These are phyloP conservation scores for Penicillium crustosum DNA, from an alignment of 2,329 filamentous ascomycete genomes.

Conservation along the genomic window DNA sequence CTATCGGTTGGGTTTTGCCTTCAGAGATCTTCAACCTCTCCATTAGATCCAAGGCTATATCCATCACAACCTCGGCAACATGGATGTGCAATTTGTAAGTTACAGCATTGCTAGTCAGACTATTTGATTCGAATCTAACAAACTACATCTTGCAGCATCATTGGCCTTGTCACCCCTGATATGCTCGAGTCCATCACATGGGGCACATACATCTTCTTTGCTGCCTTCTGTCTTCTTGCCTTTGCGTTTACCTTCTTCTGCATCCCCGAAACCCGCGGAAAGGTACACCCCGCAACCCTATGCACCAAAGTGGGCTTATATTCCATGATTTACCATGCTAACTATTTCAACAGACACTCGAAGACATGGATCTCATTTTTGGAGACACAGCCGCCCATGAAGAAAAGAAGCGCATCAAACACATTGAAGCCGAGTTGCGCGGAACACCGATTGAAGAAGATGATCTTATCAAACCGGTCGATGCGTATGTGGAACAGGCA, in stretches of 20 bases:
- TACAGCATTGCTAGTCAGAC: neutral
- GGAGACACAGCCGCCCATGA: slow-evolving; percentile 41
- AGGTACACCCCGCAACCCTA: slow-evolving; percentile 22
- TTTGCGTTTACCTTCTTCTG: slow-evolving; percentile 37
- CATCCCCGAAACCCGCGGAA: slow-evolving; percentile 39
- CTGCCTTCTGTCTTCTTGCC: slow-evolving; percentile 38
- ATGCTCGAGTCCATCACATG: slow-evolving; percentile 41
- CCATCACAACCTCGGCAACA: slow-evolving; percentile 40
- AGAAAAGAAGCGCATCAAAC: slow-evolving; percentile 40
- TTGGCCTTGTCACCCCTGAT: slow-evolving; percentile 39
- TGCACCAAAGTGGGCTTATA: too few species aligned
- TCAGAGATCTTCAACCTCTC: slow-evolving; percentile 43
- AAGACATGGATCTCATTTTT: slow-evolving; percentile 56
- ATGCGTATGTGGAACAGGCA: slow-evolving; percentile 23
- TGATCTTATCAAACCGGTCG: slow-evolving; percentile 22
- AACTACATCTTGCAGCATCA: slow-evolving; percentile 27
- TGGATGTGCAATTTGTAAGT: slow-evolving; percentile 44
- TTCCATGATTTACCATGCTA: neutral
- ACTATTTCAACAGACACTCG: slow-evolving; percentile 44
- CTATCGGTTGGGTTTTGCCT: slow-evolving; percentile 42
- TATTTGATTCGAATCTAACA: neutral
- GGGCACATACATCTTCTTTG: slow-evolving; percentile 44
- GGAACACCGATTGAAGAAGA: slow-evolving; percentile 26
- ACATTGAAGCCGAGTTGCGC: slow-evolving; percentile 40
- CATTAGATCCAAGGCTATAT: slow-evolving; percentile 40